Evolutionary conservation across 2,329 filamentous ascomycete genomes (phyloP), one percentile per base, ranked within the genome.

Genomic region (Exophiala spinifera): DNA sequence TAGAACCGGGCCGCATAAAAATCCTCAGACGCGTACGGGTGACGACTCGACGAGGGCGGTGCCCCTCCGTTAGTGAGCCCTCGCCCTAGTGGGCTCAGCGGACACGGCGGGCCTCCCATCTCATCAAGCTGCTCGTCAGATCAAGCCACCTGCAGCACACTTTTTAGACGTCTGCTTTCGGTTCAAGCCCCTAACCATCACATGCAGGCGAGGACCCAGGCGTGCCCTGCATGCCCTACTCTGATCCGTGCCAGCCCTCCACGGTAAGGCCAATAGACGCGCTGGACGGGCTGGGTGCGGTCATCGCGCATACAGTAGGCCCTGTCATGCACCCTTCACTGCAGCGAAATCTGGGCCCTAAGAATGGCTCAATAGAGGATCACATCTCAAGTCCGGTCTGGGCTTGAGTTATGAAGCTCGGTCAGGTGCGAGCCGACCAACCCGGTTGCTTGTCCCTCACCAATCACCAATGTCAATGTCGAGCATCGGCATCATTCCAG

Each of bases 231-330:
- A 44, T 44, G 19, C 28, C 21, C 28, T 13, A 15, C n/a, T n/a
- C 11, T 46, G 44, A 57, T n/a, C 37, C 20, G 51, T 36, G 37
- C 46, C 43, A 39, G 28, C 28, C 14, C 31, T 19, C 20, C 31
- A 42, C n/a, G 19, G 7, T 10, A 37, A 13, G 37, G 21, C 56
- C 56, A 59, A 59, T 56, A 21, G 36, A n/a, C 36, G 39, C 15
- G 33, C 23, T 19, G 10, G 17, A 14, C 37, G 7, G 14, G 11
- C 39, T 43, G 33, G n/a, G 31, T 57, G 54, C 53, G 44, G 51
- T 57, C 51, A 54, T 60, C 47, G 56, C 48, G 51, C 48, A 46
- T 51, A 25, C 43, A 52, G 25, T 31, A 50, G 19, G 44, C 45
- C 31, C 40, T 45, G 44, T 45, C 34, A 53, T 46, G 45, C 39